A percentile compares a stretch with the other conserved stretches of the same genome.
These are phyloP conservation scores for Pythium periplocum DNA, from an alignment of 352 stramenopile genomes.

Conservation along the genomic window DNA sequence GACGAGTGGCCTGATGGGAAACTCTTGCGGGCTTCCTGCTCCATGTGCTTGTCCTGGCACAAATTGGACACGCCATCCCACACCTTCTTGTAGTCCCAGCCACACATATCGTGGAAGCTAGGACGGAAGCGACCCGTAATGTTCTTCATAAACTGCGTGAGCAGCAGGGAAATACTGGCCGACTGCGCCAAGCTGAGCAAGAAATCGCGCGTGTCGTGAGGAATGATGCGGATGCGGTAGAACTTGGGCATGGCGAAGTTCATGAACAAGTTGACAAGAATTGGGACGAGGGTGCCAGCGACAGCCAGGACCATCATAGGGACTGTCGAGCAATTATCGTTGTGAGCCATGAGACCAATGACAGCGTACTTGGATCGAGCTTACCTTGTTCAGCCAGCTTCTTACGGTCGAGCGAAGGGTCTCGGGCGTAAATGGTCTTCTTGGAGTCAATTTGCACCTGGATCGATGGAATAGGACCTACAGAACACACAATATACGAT, in stretches of 20 bases:
- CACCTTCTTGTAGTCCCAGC: constrained; percentile 53
- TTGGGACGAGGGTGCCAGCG: constrained; percentile 29
- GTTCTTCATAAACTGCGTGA: constrained; percentile 73
- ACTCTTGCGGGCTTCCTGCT: constrained; percentile 61
- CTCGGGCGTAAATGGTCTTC: constrained; percentile 40
- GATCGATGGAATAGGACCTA: constrained; percentile 50
- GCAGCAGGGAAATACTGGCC: constrained; percentile 38
- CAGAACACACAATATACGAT: neutral
- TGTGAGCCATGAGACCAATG: too few species aligned
- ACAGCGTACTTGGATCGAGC: too few species aligned
- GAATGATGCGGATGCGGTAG: constrained; percentile 40
- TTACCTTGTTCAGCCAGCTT: constrained; percentile 42
- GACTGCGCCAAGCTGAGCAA: constrained; percentile 54
- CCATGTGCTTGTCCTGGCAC: constrained; percentile 35
- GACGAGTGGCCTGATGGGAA: constrained; percentile 77
- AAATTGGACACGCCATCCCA: constrained; percentile 67
- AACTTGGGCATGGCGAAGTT: constrained; percentile 52
- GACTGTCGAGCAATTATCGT: constrained; percentile 5
- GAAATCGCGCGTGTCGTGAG: constrained; percentile 70
- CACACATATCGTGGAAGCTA: constrained; percentile 75
- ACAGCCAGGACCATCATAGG: constrained; percentile 41
- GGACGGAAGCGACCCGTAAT: constrained; percentile 63
- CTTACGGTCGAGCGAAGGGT: constrained; percentile 54
- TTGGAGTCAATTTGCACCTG: constrained; percentile 42
- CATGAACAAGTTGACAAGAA: constrained; percentile 43